phyloP scores from a whole-genome alignment of 306 rosid genomes.

The Sphenostylis stenocarpa region DNA sequence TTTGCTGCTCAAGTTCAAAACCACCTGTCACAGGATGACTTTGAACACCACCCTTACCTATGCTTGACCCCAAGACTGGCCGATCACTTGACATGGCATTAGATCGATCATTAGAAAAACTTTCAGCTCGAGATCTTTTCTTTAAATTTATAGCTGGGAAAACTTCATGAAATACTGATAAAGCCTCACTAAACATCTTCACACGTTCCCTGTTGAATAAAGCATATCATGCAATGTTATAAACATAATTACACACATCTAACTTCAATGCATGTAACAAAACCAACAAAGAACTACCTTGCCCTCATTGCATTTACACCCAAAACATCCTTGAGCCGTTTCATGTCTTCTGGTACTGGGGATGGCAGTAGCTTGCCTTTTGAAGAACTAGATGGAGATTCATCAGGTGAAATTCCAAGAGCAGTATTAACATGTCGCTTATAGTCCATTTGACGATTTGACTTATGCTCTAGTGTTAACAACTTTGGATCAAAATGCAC shows the following conservation, averaged over 20 bases:
- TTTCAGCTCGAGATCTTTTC: slow-evolving; percentile 93
- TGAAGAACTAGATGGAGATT: slow-evolving; percentile 77
- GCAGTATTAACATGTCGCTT: slow-evolving; percentile 64
- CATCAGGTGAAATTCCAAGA: slow-evolving; percentile 76
- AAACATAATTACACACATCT: slow-evolving; percentile 32
- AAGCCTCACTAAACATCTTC: slow-evolving; percentile 75
- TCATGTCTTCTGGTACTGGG: slow-evolving; percentile 73
- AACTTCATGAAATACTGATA: slow-evolving; percentile 71
- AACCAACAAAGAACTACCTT: slow-evolving; percentile 67
- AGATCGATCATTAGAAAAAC: slow-evolving; percentile 69
- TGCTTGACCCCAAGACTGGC: slow-evolving; percentile 62
- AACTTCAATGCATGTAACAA: slow-evolving; percentile 37
- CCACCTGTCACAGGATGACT: slow-evolving; percentile 63
- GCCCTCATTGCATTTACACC: slow-evolving; percentile 58
- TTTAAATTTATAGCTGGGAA: slow-evolving; percentile 81
- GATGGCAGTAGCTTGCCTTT: slow-evolving; percentile 73
- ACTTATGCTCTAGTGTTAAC: slow-evolving; percentile 73
- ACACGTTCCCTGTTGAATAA: slow-evolving; percentile 72
- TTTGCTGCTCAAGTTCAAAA: slow-evolving; percentile 91
- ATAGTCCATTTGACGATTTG: slow-evolving; percentile 68
- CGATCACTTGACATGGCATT: slow-evolving; percentile 67
- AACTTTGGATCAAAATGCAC: slow-evolving; percentile 72
- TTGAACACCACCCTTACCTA: slow-evolving; percentile 80
- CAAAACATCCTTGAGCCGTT: slow-evolving; percentile 60
- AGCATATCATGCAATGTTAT: slow-evolving; percentile 32